Conservation (phyloP, 805 yeast genomes). For the Candida easanensis region DNA sequence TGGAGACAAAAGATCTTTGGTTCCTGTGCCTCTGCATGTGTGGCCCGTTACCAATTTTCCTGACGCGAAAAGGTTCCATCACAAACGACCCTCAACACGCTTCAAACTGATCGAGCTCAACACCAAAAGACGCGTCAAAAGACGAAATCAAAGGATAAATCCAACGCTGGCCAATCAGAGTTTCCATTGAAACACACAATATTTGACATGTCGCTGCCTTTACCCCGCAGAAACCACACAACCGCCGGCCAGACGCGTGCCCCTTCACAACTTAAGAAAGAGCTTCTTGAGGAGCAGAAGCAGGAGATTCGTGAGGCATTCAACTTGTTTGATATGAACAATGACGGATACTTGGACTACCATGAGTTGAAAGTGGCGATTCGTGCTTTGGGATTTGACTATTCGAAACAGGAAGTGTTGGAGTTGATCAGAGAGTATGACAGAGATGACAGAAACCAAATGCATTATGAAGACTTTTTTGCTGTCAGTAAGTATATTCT, state of each 20-base stretch:
- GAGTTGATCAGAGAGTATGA: constrained; percentile 79
- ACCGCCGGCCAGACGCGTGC: constrained; percentile 17
- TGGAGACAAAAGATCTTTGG: too few species aligned
- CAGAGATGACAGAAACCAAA: constrained; percentile 66
- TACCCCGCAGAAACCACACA: constrained; percentile 15
- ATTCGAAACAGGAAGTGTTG: constrained; percentile 70
- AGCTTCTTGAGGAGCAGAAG: constrained; percentile 79
- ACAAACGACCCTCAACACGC: too few species aligned
- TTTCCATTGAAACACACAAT: too few species aligned
- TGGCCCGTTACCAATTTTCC: too few species aligned
- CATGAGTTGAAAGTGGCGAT: constrained; percentile 90
- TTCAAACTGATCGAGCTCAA: too few species aligned
- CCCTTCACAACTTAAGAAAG: constrained; percentile 48
- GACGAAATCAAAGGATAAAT: too few species aligned
- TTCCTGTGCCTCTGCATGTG: too few species aligned
- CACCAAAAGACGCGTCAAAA: too few species aligned
- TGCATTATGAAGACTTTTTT: constrained; percentile 80
- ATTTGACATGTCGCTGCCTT: constrained; percentile 52
- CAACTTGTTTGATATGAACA: constrained; percentile 85
- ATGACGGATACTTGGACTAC: constrained; percentile 85
- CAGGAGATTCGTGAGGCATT: constrained; percentile 94
- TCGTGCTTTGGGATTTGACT: constrained; percentile 89
- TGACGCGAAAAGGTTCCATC: too few species aligned
- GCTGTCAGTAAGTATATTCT: constrained; percentile 45
- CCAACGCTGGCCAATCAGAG: too few species aligned